phyloP scores from a whole-genome alignment of 345 rosid species.

The Erodium maritimum region DNA sequence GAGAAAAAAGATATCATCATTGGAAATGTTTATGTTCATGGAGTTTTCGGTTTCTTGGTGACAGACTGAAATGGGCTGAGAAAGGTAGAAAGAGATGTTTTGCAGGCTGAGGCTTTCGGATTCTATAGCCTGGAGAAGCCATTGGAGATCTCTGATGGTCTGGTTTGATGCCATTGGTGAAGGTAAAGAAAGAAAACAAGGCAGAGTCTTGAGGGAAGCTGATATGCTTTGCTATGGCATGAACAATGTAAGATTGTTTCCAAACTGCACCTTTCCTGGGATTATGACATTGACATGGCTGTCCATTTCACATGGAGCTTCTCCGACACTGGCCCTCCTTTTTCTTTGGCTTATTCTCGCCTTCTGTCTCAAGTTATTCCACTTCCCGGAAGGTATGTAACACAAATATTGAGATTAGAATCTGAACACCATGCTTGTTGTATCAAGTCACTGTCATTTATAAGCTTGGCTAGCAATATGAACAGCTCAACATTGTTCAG shows the following conservation, averaged over 20 bases:
- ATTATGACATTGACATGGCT: neutral
- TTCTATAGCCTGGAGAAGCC: slow-evolving; percentile 46
- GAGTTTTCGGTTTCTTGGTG: slow-evolving; percentile 51
- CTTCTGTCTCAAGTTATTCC: neutral
- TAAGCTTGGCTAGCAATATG: too few species aligned
- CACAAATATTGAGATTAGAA: too few species aligned
- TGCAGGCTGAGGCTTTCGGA: slow-evolving; percentile 42
- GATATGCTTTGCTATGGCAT: neutral
- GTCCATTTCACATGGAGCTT: neutral
- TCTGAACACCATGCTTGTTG: too few species aligned
- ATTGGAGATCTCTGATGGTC: slow-evolving; percentile 44
- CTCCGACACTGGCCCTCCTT: neutral
- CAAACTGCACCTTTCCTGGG: neutral
- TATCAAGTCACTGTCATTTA: too few species aligned
- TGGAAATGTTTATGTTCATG: slow-evolving; percentile 46
- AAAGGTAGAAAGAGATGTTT: slow-evolving; percentile 49
- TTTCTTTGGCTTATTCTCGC: neutral
- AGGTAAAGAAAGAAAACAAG: neutral
- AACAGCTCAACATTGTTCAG: too few species aligned
- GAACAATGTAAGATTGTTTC: neutral
- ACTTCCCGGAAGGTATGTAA: neutral
- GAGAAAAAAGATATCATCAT: slow-evolving; percentile 25
- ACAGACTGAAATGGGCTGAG: slow-evolving; percentile 45
- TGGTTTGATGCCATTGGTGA: slow-evolving; percentile 22
- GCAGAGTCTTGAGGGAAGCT: neutral